phyloP scores from a whole-genome alignment of 257 asterid genomes.

The Echium plantagineum region DNA sequence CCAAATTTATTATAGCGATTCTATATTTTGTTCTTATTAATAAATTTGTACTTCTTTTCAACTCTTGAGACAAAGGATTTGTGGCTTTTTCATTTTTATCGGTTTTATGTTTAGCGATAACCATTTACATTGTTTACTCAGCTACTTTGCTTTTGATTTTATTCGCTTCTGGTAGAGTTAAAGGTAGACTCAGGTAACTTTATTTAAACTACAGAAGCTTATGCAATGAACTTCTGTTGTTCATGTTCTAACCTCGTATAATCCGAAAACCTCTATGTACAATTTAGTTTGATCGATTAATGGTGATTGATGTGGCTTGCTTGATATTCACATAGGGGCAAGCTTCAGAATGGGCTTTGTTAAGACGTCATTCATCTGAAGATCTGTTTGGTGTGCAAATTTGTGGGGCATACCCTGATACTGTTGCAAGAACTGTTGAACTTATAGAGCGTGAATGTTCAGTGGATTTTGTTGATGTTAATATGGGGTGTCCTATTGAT shows the following conservation, averaged over 20 bases:
- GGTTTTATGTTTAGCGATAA: background rate
- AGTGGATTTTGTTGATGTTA: constrained; percentile 87
- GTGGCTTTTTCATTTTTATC: background rate
- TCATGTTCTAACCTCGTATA: no score
- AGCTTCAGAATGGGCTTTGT: constrained; percentile 98
- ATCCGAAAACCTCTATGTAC: no score
- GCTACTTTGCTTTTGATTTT: constrained; percentile 2
- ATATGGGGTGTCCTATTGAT: constrained; percentile 99
- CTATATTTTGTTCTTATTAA: no score
- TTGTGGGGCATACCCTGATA: constrained; percentile 94
- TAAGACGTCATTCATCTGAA: constrained; percentile 93
- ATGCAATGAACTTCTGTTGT: no score
- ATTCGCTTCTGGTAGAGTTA: background rate
- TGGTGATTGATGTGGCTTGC: background rate
- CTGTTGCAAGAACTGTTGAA: constrained; percentile 83
- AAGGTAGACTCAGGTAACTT: background rate
- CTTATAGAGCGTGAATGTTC: constrained; percentile 83
- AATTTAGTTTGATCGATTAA: no score
- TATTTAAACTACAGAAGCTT: no score
- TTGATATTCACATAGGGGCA: constrained; percentile 51
- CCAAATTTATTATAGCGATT: background rate
- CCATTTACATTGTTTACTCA: background rate
- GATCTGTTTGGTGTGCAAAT: constrained; percentile 90
- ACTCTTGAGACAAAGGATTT: background rate
- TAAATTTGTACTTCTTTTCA: no score